Percentiles rank a stretch among this genome's conserved stretches.
These are phyloP conservation scores for Metschnikowia santaceciliae DNA, from an alignment of 805 yeast genomes.

Conservation along the genomic window DNA sequence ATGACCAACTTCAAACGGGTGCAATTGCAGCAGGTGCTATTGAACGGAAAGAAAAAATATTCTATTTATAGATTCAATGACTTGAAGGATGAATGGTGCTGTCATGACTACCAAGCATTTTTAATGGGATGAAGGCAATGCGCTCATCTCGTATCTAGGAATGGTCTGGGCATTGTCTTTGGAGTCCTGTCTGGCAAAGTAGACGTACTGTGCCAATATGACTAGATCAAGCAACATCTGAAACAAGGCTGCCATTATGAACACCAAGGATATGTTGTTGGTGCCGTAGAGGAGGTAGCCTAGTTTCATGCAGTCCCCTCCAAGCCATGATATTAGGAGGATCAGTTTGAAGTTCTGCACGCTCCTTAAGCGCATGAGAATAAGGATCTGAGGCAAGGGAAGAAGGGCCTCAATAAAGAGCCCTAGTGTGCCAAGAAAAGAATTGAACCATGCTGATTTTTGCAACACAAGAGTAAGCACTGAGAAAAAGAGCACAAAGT, in stretches of 20 bases:
- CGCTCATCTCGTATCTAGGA: conserved; percentile 10
- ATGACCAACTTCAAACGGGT: too few relatives aligned
- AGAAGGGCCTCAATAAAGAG: conserved; percentile 67
- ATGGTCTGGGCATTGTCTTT: conserved; percentile 2
- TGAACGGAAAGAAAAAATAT: background rate
- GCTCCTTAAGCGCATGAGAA: conserved; percentile 60
- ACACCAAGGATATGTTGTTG: conserved; percentile 58
- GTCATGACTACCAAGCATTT: too few relatives aligned
- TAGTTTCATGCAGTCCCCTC: conserved; percentile 81
- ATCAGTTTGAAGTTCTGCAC: conserved; percentile 78
- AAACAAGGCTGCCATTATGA: conserved; percentile 67
- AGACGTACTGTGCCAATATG: conserved; percentile 68
- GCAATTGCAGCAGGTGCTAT: too few relatives aligned
- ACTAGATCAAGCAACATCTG: conserved; percentile 73
- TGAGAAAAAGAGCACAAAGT: conserved; percentile 41
- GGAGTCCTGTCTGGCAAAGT: conserved; percentile 42
- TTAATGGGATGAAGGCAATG: background rate
- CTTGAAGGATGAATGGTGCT: background rate
- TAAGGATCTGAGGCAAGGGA: conserved; percentile 75
- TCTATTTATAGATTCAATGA: too few relatives aligned
- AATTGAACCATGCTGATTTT: conserved; percentile 38
- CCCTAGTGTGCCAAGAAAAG: conserved; percentile 56
- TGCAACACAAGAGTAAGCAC: conserved; percentile 39
- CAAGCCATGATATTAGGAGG: conserved; percentile 76
- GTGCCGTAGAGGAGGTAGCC: conserved; percentile 75